Percentiles rank a stretch among this genome's conserved stretches.
phyloP scores from a whole-genome alignment of 2,329 filamentous ascomycete genomes.

The Atkinsonella hypoxylon region DNA sequence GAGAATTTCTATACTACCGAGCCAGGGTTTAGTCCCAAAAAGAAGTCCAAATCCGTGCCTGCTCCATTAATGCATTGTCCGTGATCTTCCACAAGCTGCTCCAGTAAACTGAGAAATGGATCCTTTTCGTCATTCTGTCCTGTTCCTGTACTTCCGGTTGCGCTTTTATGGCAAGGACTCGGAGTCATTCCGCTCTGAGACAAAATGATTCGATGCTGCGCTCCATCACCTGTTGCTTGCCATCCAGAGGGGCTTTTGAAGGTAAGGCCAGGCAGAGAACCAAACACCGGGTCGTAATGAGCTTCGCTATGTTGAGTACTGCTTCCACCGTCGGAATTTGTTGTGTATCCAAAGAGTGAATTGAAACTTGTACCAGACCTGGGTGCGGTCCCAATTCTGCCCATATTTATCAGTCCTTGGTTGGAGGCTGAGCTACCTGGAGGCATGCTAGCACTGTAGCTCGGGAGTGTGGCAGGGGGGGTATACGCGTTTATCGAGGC shows the following conservation, averaged over 20 bases:
- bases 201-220: conserved; percentile 12
- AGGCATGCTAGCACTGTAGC: conserved; percentile 12
- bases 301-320: not conserved
- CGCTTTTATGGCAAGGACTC: conserved; percentile 37
- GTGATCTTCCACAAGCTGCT: conserved; percentile 66
- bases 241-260: conserved; percentile 41
- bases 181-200: conserved; percentile 12
- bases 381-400: not conserved
- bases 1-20: not conserved
- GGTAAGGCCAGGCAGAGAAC: conserved; percentile 38
- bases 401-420: conserved; percentile 2
- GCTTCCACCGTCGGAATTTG: conserved; percentile 2
- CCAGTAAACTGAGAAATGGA: conserved; percentile 65
- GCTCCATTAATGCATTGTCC: conserved; percentile 51
- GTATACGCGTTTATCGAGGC: not conserved
- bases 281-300: conserved; percentile 48
- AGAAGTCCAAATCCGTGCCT: conserved; percentile 69
- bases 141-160: conserved; percentile 36
- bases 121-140: conserved; percentile 56
- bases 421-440: not conserved
- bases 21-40: conserved; percentile 29
- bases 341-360: conserved; percentile 26
- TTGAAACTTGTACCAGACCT: conserved; percentile 1
- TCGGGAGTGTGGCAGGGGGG: conserved; percentile 7
- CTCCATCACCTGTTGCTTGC: conserved; percentile 29